A percentile compares a stretch with the other conserved stretches of the same genome.
Conservation (phyloP, 148 eudicot species). For the Fagopyrum esculentum region DNA sequence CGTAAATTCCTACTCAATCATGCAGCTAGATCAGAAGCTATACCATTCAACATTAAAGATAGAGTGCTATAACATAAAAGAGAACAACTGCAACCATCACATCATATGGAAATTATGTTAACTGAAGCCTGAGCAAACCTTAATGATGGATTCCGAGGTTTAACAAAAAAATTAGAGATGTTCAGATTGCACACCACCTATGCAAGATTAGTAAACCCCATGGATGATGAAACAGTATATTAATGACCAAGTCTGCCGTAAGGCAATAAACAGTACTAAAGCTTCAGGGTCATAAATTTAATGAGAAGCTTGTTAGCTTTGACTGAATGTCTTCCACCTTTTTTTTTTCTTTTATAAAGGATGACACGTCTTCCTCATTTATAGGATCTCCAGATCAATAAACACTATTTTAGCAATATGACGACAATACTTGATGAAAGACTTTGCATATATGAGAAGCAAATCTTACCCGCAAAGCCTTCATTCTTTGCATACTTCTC, state of each 20-base stretch:
- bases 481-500: conserved; percentile 79
- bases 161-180: not conserved
- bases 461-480: conserved; percentile 44
- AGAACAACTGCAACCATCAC: not conserved
- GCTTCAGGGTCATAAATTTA: not conserved
- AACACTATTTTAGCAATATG: not conserved
- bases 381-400: not conserved
- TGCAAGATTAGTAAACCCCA: not conserved
- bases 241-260: not conserved
- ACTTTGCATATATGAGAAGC: not conserved
- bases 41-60: not conserved
- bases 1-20: too few species aligned
- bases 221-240: not conserved
- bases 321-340: not conserved
- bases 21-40: not conserved
- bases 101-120: not conserved
- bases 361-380: not conserved
- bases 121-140: not conserved
- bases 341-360: not conserved
- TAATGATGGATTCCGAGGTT: not conserved
- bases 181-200: not conserved
- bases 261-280: not conserved
- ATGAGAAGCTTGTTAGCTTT: not conserved
- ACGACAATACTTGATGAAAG: not conserved
- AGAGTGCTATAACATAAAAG: not conserved